Percentiles rank a stretch among this genome's conserved stretches.
Evolutionary conservation across 352 stramenopile genomes (phyloP).

Genomic region (Globisporangium megalacanthum): DNA sequence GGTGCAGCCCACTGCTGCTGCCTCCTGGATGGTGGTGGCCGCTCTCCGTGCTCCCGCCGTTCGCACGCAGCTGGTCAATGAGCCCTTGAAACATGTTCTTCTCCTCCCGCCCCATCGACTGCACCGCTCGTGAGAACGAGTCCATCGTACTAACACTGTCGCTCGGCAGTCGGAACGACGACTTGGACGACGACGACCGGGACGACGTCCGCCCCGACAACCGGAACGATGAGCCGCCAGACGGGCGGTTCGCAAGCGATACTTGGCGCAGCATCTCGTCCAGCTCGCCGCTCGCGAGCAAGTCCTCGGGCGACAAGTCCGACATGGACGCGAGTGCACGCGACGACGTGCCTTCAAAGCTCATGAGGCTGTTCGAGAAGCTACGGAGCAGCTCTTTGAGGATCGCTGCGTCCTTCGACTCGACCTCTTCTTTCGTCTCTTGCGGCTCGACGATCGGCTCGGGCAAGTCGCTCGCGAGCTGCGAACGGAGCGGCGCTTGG

Average conservation of each 20-base stretch:
- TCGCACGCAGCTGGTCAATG: slow-evolving; percentile 34
- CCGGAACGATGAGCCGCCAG: slow-evolving; percentile 28
- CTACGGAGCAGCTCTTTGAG: slow-evolving; percentile 64
- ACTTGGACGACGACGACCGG: slow-evolving; percentile 9
- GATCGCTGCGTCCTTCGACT: slow-evolving; percentile 60
- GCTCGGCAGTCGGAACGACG: slow-evolving; percentile 10
- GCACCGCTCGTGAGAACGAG: slow-evolving; percentile 47
- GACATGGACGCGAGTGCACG: slow-evolving; percentile 49
- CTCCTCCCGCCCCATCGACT: slow-evolving; percentile 52
- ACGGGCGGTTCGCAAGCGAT: slow-evolving; percentile 47
- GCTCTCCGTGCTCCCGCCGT: slow-evolving; percentile 10
- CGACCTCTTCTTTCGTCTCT: slow-evolving; percentile 46
- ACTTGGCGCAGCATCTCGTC: slow-evolving; percentile 74
- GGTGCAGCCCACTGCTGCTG: slow-evolving; percentile 6
- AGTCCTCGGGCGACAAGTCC: slow-evolving; percentile 72
- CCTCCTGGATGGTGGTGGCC: slow-evolving; percentile 7
- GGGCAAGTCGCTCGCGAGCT: slow-evolving; percentile 30
- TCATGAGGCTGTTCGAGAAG: slow-evolving; percentile 64
- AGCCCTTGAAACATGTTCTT: slow-evolving; percentile 63
- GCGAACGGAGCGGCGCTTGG: slow-evolving; percentile 12
- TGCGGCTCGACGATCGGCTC: slow-evolving; percentile 67
- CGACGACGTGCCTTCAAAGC: slow-evolving; percentile 39
- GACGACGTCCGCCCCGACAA: slow-evolving; percentile 57
- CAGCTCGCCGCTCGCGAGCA: slow-evolving; percentile 72
- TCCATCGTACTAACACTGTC: slow-evolving; percentile 23